phyloP scores from a whole-genome alignment of 352 stramenopile genomes.

The Globisporangium recalcitrans region DNA sequence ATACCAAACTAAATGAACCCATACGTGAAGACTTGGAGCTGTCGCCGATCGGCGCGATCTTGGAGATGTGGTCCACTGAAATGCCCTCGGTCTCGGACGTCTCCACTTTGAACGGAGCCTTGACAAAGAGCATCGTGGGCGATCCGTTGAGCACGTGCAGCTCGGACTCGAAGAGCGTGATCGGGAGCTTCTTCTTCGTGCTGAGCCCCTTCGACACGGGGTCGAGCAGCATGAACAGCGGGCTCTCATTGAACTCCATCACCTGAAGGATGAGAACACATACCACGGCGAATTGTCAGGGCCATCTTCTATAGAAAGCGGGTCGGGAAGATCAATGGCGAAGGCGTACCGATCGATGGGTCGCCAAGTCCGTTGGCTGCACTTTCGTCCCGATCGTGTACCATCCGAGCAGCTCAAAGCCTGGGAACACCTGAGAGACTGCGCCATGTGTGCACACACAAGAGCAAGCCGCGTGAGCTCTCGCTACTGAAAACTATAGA shows the following conservation, averaged over 20 bases:
- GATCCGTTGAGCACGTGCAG: constrained; percentile 78
- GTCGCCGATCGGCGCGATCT: constrained; percentile 70
- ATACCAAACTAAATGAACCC: constrained; percentile 7
- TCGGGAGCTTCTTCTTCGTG: constrained; percentile 86
- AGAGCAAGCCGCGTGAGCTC: neutral
- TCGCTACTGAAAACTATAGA: neutral
- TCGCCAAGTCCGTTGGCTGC: constrained; percentile 60
- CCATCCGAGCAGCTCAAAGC: constrained; percentile 87
- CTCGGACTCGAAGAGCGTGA: constrained; percentile 83
- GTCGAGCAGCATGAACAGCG: constrained; percentile 77
- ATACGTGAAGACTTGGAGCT: constrained; percentile 68
- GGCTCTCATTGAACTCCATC: constrained; percentile 86
- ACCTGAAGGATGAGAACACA: constrained; percentile 27
- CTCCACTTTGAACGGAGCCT: constrained; percentile 84
- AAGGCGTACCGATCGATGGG: constrained; percentile 56
- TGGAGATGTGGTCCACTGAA: constrained; percentile 86
- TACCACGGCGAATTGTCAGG: neutral
- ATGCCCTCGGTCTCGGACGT: constrained; percentile 86
- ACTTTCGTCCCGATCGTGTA: constrained; percentile 81
- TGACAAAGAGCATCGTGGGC: constrained; percentile 88
- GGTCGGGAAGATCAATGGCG: neutral
- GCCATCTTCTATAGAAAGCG: neutral
- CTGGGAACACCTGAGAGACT: constrained; percentile 83
- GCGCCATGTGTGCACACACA: neutral
- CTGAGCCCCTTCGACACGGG: constrained; percentile 48